A percentile compares a stretch with the other conserved stretches of the same genome.
Conservation (phyloP, 208 protist genomes). For the Trypanosoma boissoni region DNA sequence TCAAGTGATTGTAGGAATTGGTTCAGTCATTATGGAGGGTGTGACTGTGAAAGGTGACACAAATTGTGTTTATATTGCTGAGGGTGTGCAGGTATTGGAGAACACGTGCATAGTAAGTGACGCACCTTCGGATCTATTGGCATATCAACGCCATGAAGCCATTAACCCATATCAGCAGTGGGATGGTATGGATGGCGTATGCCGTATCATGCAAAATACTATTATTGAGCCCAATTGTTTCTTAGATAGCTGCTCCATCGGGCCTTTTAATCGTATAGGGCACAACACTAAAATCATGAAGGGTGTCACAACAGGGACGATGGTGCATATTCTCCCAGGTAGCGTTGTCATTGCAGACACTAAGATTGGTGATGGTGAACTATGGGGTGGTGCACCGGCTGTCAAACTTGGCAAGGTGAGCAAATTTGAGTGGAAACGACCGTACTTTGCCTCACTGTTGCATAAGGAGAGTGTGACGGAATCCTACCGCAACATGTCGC, state of each 20-base stretch:
- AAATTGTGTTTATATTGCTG: conserved; percentile 84
- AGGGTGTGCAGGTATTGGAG: conserved; percentile 85
- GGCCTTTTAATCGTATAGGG: conserved; percentile 84
- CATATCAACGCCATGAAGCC: conserved; percentile 79
- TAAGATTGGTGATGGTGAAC: conserved; percentile 78
- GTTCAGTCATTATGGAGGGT: conserved; percentile 83
- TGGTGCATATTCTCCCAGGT: conserved; percentile 87
- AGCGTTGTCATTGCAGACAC: conserved; percentile 82
- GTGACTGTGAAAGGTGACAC: conserved; percentile 82
- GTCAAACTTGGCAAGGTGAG: conserved; percentile 77
- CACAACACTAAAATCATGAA: conserved; percentile 90
- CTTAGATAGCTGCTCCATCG: conserved; percentile 85
- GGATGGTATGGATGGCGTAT: conserved; percentile 83
- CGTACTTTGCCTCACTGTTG: conserved; percentile 75
- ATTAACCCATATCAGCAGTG: conserved; percentile 90
- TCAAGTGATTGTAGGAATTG: conserved; percentile 72
- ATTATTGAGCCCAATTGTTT: conserved; percentile 88
- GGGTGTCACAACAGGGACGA: conserved; percentile 84
- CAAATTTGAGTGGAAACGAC: conserved; percentile 87
- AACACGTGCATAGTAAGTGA: conserved; percentile 89
- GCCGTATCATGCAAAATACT: conserved; percentile 76
- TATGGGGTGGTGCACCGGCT: conserved; percentile 87
- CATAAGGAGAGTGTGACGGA: conserved; percentile 72
- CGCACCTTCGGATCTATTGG: conserved; percentile 71
- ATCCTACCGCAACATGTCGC: conserved; percentile 84